Evolutionary conservation across 2,329 filamentous ascomycete species (phyloP).

Genomic region (Stagonosporopsis vannaccii): DNA sequence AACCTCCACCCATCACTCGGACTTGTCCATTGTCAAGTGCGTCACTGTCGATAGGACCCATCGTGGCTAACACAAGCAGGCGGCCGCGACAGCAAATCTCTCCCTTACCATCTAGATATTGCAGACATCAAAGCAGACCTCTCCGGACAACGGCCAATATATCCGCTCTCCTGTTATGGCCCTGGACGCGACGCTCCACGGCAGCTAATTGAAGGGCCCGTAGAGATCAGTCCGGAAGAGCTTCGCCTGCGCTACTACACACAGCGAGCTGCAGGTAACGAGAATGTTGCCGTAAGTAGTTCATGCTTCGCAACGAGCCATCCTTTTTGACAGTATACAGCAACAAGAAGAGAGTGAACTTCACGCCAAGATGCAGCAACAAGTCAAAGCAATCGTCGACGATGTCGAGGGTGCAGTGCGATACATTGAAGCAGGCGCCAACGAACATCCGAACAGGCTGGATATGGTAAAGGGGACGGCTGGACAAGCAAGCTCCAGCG

Average conservation of each 20-base stretch:
- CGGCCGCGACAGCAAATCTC: slow-evolving; percentile 27
- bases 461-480: slow-evolving; percentile 39
- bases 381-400: slow-evolving; percentile 73
- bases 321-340: slow-evolving; percentile 52
- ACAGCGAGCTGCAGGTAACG: slow-evolving; percentile 67
- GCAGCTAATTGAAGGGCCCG: slow-evolving; percentile 82
- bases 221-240: slow-evolving; percentile 91
- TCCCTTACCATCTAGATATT: slow-evolving; percentile 37
- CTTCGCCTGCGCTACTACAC: slow-evolving; percentile 76
- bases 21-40: neutral
- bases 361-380: slow-evolving; percentile 68
- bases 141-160: slow-evolving; percentile 74
- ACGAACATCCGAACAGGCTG: slow-evolving; percentile 45
- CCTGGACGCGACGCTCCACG: slow-evolving; percentile 78
- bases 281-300: slow-evolving; percentile 58
- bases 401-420: slow-evolving; percentile 72
- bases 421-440: slow-evolving; percentile 47
- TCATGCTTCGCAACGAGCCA: neutral
- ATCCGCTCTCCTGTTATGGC: slow-evolving; percentile 87
- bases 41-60: neutral
- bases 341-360: slow-evolving; percentile 67
- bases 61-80: slow-evolving; percentile 13
- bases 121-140: slow-evolving; percentile 63
- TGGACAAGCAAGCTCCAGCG: slow-evolving; percentile 15
- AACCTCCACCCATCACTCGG: slow-evolving; percentile 18